phyloP scores from a whole-genome alignment of 768 basidiomycete species.

The Infundibulicybe gibba region DNA sequence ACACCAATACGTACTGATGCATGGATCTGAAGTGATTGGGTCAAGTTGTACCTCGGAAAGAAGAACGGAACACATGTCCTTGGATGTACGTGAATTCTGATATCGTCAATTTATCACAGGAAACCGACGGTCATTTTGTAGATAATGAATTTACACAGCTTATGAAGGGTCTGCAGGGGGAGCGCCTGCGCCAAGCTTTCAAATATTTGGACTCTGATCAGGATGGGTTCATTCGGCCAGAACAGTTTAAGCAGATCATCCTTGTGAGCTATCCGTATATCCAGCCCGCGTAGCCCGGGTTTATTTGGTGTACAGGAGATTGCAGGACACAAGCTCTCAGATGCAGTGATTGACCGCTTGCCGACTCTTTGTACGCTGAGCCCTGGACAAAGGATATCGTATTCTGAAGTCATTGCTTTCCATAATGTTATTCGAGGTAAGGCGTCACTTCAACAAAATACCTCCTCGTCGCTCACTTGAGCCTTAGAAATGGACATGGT shows the following conservation, averaged over 20 bases:
- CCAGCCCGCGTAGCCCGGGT: conserved; percentile 1
- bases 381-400: conserved; percentile 88
- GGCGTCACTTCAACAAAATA: conserved; percentile 16
- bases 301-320: conserved; percentile 60
- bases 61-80: conserved; percentile 88
- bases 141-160: conserved; percentile 97
- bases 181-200: conserved; percentile 95
- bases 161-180: conserved; percentile 98
- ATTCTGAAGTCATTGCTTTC: conserved; percentile 95
- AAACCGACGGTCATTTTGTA: conserved; percentile 19
- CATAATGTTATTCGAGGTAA: conserved; percentile 91
- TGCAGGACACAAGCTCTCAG: conserved; percentile 95
- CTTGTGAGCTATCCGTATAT: conserved; percentile 50
- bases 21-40: conserved; percentile 69
- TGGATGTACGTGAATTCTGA: conserved; percentile 65
- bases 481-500: conserved; percentile 91
- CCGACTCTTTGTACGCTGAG: conserved; percentile 90
- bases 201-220: conserved; percentile 85
- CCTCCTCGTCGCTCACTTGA: neutral
- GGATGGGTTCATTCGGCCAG: conserved; percentile 91
- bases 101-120: neutral
- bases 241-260: conserved; percentile 94
- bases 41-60: conserved; percentile 93
- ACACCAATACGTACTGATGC: neutral
- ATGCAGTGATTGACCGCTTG: conserved; percentile 86